Evolutionary conservation across 768 basidiomycete species (phyloP).

Genomic region (Trametes elegans): DNA sequence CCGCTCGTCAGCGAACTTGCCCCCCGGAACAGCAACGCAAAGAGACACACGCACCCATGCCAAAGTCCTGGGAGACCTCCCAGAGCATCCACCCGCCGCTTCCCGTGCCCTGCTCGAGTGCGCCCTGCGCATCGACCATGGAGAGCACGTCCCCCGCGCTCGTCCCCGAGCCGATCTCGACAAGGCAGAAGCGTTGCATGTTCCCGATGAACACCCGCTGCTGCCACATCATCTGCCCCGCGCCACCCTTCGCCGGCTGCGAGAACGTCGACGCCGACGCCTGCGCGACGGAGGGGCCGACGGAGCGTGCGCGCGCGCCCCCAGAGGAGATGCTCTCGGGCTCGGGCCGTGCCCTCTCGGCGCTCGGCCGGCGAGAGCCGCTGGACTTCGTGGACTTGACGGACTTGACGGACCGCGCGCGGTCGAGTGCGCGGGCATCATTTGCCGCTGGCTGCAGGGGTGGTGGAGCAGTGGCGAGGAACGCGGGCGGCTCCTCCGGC

Average conservation of each 20-base stretch:
- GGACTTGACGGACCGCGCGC: constrained; percentile 17
- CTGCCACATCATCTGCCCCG: constrained; percentile 38
- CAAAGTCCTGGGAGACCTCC: constrained; percentile 88
- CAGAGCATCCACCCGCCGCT: constrained; percentile 85
- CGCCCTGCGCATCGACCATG: constrained; percentile 62
- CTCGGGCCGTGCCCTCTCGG: constrained; percentile 18
- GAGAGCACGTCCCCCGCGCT: constrained; percentile 72
- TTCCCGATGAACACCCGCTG: constrained; percentile 78
- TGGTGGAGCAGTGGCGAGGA: constrained; percentile 28
- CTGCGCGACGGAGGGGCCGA: constrained; percentile 21
- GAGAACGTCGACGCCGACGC: constrained; percentile 24
- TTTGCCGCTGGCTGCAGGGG: constrained; percentile 17
- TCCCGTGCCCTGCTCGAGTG: constrained; percentile 56
- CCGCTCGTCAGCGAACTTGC: neutral
- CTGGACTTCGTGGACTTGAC: constrained; percentile 14
- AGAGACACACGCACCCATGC: constrained; percentile 70
- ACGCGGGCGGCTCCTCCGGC: constrained; percentile 5
- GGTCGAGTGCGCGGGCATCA: constrained; percentile 20
- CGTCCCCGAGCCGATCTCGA: constrained; percentile 67
- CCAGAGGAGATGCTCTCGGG: constrained; percentile 8
- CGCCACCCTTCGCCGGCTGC: constrained; percentile 8
- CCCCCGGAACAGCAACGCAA: constrained; percentile 15
- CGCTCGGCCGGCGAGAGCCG: constrained; percentile 23
- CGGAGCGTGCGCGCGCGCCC: constrained; percentile 17
- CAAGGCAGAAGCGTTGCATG: constrained; percentile 70